A percentile compares a stretch with the other conserved stretches of the same genome.
These are phyloP conservation scores for Candida frijolesensis DNA, from an alignment of 1,139 yeast species.

Conservation along the genomic window DNA sequence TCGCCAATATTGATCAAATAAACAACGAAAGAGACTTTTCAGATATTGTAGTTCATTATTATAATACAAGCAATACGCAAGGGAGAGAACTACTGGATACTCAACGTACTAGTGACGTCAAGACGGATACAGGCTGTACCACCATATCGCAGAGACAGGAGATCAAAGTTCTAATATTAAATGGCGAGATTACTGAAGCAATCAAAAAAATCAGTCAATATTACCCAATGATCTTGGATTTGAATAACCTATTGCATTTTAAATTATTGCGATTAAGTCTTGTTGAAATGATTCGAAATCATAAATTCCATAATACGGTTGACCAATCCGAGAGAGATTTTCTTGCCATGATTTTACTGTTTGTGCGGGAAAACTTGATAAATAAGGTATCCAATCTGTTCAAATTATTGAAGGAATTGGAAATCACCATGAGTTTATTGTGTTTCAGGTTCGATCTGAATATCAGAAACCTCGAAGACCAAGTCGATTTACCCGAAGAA, in stretches of 20 bases:
- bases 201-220: constrained; percentile 46
- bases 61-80: constrained; percentile 9
- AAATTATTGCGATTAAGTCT: constrained; percentile 60
- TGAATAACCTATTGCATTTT: constrained; percentile 61
- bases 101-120: constrained; percentile 10
- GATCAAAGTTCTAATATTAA: constrained; percentile 49
- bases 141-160: constrained; percentile 51
- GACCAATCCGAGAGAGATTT: constrained; percentile 45
- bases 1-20: constrained; percentile 15
- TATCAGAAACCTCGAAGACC: constrained; percentile 33
- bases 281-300: constrained; percentile 63
- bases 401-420: constrained; percentile 60
- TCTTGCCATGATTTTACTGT: constrained; percentile 56
- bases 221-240: constrained; percentile 58
- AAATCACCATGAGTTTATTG: constrained; percentile 68
- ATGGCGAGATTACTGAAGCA: constrained; percentile 52
- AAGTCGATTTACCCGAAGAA: constrained; percentile 53
- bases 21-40: constrained; percentile 19
- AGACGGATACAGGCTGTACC: constrained; percentile 39
- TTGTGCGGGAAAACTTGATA: constrained; percentile 63
- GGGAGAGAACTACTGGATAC: not conserved
- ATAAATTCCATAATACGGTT: constrained; percentile 35
- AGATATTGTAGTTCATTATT: constrained; percentile 20
- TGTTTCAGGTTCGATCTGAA: constrained; percentile 53
- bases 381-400: constrained; percentile 55